phyloP scores from a whole-genome alignment of 805 yeast species.

The Saccharomycopsis olivae region DNA sequence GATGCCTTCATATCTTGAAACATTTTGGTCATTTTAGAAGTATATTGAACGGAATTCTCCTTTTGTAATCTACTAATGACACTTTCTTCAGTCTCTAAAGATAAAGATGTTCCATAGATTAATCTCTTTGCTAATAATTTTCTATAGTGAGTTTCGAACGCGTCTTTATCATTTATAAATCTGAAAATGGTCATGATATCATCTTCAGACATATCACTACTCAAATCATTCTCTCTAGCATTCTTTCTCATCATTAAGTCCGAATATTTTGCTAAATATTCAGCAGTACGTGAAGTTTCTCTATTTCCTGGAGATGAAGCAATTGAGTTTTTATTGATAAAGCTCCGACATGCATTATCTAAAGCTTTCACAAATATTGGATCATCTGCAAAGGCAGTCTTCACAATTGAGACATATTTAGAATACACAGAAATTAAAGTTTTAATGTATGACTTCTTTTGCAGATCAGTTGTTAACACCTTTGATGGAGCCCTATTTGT shows the following conservation, averaged over 20 bases:
- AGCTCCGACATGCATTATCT: conserved; percentile 79
- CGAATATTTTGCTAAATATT: conserved; percentile 78
- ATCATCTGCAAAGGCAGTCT: conserved; percentile 57
- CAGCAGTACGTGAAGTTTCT: conserved; percentile 72
- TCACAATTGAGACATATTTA: conserved; percentile 56
- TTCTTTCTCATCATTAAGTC: conserved; percentile 73
- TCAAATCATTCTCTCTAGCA: conserved; percentile 54
- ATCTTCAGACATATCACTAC: conserved; percentile 67
- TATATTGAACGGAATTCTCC: conserved; percentile 85
- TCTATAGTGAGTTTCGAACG: conserved; percentile 88
- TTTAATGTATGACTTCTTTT: conserved; percentile 73
- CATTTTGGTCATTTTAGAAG: conserved; percentile 91
- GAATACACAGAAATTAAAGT: conserved; percentile 61
- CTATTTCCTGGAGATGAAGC: conserved; percentile 51
- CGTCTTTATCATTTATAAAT: conserved; percentile 87
- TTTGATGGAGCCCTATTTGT: conserved; percentile 14
- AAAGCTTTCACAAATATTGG: conserved; percentile 76
- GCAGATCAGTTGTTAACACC: conserved; percentile 26
- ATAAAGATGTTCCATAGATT: conserved; percentile 75
- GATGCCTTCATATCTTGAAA: conserved; percentile 87
- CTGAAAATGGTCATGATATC: conserved; percentile 82
- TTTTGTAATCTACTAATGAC: conserved; percentile 80
- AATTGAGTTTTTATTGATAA: conserved; percentile 72
- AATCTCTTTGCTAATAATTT: conserved; percentile 81
- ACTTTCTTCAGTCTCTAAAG: conserved; percentile 70